phyloP scores from a whole-genome alignment of 805 yeast species.

The Metschnikowia dekortorum region DNA sequence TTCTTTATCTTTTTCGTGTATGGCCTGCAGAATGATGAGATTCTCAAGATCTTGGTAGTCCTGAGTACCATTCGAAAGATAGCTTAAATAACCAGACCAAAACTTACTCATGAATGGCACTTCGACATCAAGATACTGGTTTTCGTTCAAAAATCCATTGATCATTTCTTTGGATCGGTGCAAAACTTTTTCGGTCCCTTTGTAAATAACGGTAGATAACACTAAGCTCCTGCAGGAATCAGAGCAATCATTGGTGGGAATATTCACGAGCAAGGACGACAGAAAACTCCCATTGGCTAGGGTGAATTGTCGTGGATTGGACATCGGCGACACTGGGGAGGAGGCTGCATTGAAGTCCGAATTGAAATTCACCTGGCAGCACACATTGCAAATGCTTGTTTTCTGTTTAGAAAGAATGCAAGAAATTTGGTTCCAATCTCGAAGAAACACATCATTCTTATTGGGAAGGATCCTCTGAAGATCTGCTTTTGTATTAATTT shows the following conservation, averaged over 20 bases:
- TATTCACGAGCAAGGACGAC: constrained; percentile 8
- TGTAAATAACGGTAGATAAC: constrained; percentile 18
- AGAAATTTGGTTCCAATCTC: constrained; percentile 5
- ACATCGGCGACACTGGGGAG: constrained; percentile 15
- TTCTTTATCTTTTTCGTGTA: constrained; percentile 21
- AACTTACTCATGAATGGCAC: constrained; percentile 37
- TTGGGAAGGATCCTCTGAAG: constrained; percentile 4
- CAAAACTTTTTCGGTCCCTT: constrained; percentile 16
- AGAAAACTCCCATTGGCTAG: constrained; percentile 14
- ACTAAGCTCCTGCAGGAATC: constrained; percentile 26
- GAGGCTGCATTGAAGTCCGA: constrained; percentile 5
- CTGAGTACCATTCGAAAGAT: constrained; percentile 28
- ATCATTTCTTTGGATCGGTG: constrained; percentile 24
- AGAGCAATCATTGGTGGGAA: constrained; percentile 3
- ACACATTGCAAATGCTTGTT: constrained; percentile 9
- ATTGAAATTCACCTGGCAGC: constrained; percentile 8
- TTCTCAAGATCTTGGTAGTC: constrained; percentile 14
- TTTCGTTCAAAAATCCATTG: constrained; percentile 26
- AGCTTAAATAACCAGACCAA: constrained; percentile 37
- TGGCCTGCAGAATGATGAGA: constrained; percentile 28
- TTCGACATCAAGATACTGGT: constrained; percentile 21
- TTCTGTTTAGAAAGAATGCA: constrained; percentile 7
- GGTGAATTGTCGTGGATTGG: constrained; percentile 11
- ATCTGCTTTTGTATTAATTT: not conserved
- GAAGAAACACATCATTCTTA: constrained; percentile 5